These are phyloP conservation scores for Cyberlindnera xylosilytica DNA, from an alignment of 805 yeast genomes.

Conservation along the genomic window DNA sequence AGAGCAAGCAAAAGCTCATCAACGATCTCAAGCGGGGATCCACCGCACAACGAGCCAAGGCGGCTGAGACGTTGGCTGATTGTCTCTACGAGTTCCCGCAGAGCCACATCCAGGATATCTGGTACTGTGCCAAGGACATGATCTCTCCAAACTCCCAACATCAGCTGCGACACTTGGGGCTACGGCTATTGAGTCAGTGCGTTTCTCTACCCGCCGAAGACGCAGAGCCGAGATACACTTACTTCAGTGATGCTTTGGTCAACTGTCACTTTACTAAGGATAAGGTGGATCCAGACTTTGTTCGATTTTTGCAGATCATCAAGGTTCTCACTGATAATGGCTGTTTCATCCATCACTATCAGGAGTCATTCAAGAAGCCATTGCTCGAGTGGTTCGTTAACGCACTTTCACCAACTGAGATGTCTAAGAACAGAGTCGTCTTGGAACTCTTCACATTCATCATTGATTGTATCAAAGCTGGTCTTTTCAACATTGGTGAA, in stretches of 20 bases:
- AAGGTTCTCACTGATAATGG: constrained; percentile 50
- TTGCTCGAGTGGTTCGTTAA: constrained; percentile 34
- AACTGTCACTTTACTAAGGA: constrained; percentile 36
- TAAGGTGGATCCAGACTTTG: constrained; percentile 47
- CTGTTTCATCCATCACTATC: constrained; percentile 47
- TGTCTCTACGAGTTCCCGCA: constrained; percentile 50
- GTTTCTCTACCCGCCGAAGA: constrained; percentile 46
- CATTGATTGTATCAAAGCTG: constrained; percentile 44
- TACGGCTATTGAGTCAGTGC: constrained; percentile 54
- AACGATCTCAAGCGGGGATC: constrained; percentile 38
- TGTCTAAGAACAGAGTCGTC: constrained; percentile 22
- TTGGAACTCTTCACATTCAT: constrained; percentile 35
- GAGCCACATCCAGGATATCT: constrained; percentile 64
- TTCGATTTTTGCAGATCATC: constrained; percentile 46
- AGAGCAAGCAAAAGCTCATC: constrained; percentile 37
- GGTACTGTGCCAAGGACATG: constrained; percentile 65
- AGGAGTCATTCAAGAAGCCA: constrained; percentile 40
- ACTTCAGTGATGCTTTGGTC: constrained; percentile 55
- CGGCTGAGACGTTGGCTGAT: constrained; percentile 48
- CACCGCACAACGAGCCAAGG: constrained; percentile 39
- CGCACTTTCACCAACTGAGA: constrained; percentile 32
- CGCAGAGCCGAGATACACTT: constrained; percentile 47
- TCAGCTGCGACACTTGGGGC: constrained; percentile 47
- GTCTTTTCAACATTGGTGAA: constrained; percentile 33
- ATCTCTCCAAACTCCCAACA: constrained; percentile 31